Evolutionary conservation across 345 rosid species (phyloP), one percentile per base, ranked within the genome.

Genomic region (Microcos paniculata): DNA sequence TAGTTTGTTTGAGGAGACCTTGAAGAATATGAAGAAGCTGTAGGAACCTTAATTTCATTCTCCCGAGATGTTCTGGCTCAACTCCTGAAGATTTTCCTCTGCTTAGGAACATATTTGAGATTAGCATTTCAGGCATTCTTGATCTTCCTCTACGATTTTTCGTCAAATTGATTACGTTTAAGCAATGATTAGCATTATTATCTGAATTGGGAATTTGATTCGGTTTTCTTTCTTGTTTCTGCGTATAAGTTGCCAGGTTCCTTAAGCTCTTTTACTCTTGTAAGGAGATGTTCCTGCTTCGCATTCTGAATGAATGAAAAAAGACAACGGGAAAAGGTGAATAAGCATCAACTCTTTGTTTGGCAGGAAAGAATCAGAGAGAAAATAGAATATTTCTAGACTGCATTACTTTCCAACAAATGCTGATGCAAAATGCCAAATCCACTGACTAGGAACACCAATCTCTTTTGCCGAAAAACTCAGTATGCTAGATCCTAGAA

Each of bases 301-400:
- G 14, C 11, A 2, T 24, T 23, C 24, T 56, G 31, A 23, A 55
- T 8, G 15, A 56, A 61, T 2, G 30, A 13, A 59, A 28, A 26
- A 58, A 9, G 62, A 10, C 16, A 59, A 61, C 8, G 40, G 16
- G 2, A 31, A 31, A 8, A 4, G 26, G 18, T 21, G 42, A 42
- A 42, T 1, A 40, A 42, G 70, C 33, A 42, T 40, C 3, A 15
- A 48, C 6, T 18, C 40, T 43, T 23, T 24, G 72, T 48, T 68
- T 48, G 72, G 40, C 10, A 48, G 48, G 72, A 48, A 69, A 26
- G 58, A 28, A 3, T 49, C 18, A 4, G 14, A 46, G 42, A 68
- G 72, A 68, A 68, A 68, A 69, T 48, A 23, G 57, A 69, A 68
- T n/a, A n/a, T n/a, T 21, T 49, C 57, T 16, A 48, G 38, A 26